phyloP scores from a whole-genome alignment of 2,329 filamentous ascomycete species.

The Xylariaceae sp. region DNA sequence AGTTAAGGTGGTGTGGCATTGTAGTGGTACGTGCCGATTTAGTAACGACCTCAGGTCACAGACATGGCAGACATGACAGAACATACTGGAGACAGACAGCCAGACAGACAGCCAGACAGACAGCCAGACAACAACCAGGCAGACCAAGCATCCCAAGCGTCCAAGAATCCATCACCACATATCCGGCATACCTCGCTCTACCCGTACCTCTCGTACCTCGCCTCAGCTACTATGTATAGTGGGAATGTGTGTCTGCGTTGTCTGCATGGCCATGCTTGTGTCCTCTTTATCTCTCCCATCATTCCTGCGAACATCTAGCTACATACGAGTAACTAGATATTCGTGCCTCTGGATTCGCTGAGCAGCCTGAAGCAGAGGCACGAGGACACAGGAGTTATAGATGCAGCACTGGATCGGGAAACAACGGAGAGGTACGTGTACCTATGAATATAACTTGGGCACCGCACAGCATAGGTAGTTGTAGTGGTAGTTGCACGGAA shows the following conservation, averaged over 20 bases:
- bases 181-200: background rate
- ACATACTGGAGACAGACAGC: background rate
- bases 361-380: conserved; percentile 6
- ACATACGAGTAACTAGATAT: background rate
- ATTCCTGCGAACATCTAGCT: background rate
- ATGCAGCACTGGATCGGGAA: conserved; percentile 7
- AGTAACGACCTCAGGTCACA: conserved; percentile 18
- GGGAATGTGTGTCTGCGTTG: background rate
- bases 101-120: background rate
- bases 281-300: background rate
- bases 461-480: background rate
- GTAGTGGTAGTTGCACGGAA: too few relatives aligned
- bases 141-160: too few relatives aligned
- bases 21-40: conserved; percentile 8
- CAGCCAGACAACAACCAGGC: background rate
- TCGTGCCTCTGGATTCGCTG: background rate
- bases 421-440: conserved; percentile 9
- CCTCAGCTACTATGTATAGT: background rate
- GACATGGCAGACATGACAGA: background rate
- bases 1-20: conserved; percentile 11
- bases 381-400: conserved; percentile 14
- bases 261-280: background rate
- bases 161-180: background rate
- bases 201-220: background rate
- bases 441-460: background rate